phyloP scores from a whole-genome alignment of 1,284 basidiomycete species.

The Ceratobasidium papillatum region DNA sequence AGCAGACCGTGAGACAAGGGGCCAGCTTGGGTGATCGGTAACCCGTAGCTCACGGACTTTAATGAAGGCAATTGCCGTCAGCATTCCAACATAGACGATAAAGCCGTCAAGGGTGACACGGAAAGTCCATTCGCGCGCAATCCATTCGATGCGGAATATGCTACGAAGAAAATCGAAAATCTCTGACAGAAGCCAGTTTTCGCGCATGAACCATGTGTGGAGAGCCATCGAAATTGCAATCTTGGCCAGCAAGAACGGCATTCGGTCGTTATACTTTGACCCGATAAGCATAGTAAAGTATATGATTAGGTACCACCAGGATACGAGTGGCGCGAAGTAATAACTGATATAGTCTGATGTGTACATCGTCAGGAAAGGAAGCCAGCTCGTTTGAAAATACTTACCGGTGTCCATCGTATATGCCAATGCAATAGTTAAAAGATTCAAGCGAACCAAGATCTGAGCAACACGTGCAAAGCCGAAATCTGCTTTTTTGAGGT shows the following conservation, averaged over 20 bases:
- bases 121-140: conserved; percentile 85
- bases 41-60: conserved; percentile 78
- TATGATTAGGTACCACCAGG: conserved; percentile 85
- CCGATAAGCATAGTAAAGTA: conserved; percentile 80
- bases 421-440: conserved; percentile 80
- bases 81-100: conserved; percentile 88
- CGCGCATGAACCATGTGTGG: conserved; percentile 72
- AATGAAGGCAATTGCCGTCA: conserved; percentile 75
- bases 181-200: conserved; percentile 67
- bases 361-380: not conserved
- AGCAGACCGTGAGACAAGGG: conserved; percentile 59
- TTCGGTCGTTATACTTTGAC: conserved; percentile 75
- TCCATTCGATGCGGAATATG: conserved; percentile 81
- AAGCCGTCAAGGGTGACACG: conserved; percentile 86
- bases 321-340: conserved; percentile 85
- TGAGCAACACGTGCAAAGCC: conserved; percentile 78
- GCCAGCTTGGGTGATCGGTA: conserved; percentile 75
- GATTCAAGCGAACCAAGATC: conserved; percentile 83
- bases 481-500: conserved; percentile 87
- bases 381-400: not conserved
- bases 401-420: conserved; percentile 83
- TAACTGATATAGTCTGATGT: conserved; percentile 78
- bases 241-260: conserved; percentile 73
- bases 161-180: conserved; percentile 71
- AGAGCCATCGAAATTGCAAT: conserved; percentile 68